Evolutionary conservation across 2,329 filamentous ascomycete species (phyloP), one percentile per base, ranked within the genome.

Genomic region (Chrysoporthe austroafricana): DNA sequence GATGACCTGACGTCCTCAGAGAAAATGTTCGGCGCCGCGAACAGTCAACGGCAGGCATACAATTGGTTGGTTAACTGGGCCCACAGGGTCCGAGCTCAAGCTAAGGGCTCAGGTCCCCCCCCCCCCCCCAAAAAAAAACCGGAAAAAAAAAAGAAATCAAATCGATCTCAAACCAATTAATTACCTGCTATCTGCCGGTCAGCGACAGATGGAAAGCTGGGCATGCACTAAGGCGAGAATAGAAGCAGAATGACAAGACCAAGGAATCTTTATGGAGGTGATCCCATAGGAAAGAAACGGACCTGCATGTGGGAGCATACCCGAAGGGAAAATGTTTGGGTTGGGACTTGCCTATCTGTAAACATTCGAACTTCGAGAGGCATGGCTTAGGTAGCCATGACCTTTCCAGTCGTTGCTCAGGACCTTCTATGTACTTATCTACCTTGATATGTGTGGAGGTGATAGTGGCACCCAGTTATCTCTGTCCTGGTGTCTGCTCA

Each of bases 1-100:
- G 43, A 11, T n/a, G 34, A 39, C 13, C 54, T 64, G 63, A 48
- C 54, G 63, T 46, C 63, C 48, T 26, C 54, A n/a, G 43, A 61
- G 57, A 64, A 48, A 58, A 43, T 46, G 52, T 64, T 48, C 42
- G 50, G 62, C 62, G 52, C 62, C 36, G 48, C 50, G 36, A 34
- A 43, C 62, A 46, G 36, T 46, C n/a, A 63, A 57, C 34, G 34
- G 62, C 62, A 56, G 48, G 36, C 48, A 32, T 21, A n/a, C 52
- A 21, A 63, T 63, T 63, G 62, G 50, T 46, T 34, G 11, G 9
- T 26, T 14, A 21, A 4, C 26, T 21, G 21, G 50, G 46, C 42
- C 42, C 62, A 57, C 62, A 26, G 8, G 62, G 48, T 46, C 62
- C 42, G 50, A 52, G 62, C 62, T 63, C n/a, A 9, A 32, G 48